Base-by-base conservation (phyloP, 148 eudicot species). In the Chenopodium album region DNA sequence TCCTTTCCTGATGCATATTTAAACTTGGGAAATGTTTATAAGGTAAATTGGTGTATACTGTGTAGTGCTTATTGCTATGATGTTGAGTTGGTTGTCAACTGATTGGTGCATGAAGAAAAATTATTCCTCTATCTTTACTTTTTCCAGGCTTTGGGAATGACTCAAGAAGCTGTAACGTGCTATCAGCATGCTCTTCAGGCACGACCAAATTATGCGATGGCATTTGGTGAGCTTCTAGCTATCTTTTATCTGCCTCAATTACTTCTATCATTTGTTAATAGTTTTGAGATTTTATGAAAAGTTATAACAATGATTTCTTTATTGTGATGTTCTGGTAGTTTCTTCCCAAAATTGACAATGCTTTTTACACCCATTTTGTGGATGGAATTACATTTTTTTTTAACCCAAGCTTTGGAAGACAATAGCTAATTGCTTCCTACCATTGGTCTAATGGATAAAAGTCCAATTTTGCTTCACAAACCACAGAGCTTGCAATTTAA, bases 151-250 rank as follows among this genome's bases (percentile, higher is more conserved):
- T 85, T 92, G 84, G 92, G 98, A 79, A 86, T 92, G 91, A 85
- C 91, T 77, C 93, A 93, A 82, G 98, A 95, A 81, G 97, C 99
- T 73, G 90, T 93, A 75, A 72, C 85, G 78, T 95, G 97, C 78
- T 95, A 91, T 81, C 94, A 92, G 86, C 94, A 90, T 68, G 94
- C 98, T 82, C 88, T 95, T 84, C 99, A 92, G 80, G 88, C 89
- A 13, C 93, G 97, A 10, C 99, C 99, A 47, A 92, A 91, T 68
- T 92, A 87, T 88, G 91, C 99, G 37, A 90, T 92, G 93, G 99
- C 98, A 69, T 93, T 84, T 84, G 99, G 99, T 95, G 81, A 91
- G 97, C 65, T 41, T 79, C 54, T 69, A 71, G 50, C 80, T 80
- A 64, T 17, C 23, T 79, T 7, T 80, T 26, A 26, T 52, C 67